Conservation (phyloP, 306 rosid genomes). For the Prunus fruticosa region DNA sequence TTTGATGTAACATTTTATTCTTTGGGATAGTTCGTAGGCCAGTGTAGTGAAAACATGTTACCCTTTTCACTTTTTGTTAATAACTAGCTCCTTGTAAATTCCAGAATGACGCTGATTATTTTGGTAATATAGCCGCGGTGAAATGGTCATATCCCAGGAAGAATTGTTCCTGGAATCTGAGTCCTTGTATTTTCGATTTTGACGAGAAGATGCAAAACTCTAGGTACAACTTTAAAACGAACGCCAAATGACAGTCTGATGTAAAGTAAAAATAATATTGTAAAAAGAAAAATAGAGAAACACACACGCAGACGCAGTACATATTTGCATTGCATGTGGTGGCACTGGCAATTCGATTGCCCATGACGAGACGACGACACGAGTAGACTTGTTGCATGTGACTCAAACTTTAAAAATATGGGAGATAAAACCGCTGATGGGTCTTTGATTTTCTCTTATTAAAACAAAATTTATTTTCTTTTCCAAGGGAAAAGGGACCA, state of each 20-base stretch:
- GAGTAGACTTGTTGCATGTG: conserved; percentile 22
- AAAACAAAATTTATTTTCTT: not conserved
- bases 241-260: too few relatives aligned
- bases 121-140: not conserved
- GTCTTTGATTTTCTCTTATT: conserved; percentile 20
- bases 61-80: not conserved
- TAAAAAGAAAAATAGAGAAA: not conserved
- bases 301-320: not conserved
- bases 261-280: too few relatives aligned
- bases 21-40: not conserved
- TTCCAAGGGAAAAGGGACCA: conserved; percentile 16
- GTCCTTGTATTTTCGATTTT: not conserved
- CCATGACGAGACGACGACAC: not conserved
- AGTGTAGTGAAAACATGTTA: not conserved
- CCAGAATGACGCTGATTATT: not conserved
- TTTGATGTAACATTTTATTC: not conserved
- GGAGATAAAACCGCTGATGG: conserved; percentile 34
- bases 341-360: not conserved
- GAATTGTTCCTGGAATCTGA: not conserved
- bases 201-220: not conserved
- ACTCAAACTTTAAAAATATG: not conserved
- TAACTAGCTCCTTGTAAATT: not conserved
- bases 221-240: not conserved
- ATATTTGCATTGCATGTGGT: not conserved
- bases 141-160: not conserved